Percentiles rank a stretch among this genome's conserved stretches.
phyloP scores from a whole-genome alignment of 1,139 yeast genomes.

The Saccharomyces hybrid region DNA sequence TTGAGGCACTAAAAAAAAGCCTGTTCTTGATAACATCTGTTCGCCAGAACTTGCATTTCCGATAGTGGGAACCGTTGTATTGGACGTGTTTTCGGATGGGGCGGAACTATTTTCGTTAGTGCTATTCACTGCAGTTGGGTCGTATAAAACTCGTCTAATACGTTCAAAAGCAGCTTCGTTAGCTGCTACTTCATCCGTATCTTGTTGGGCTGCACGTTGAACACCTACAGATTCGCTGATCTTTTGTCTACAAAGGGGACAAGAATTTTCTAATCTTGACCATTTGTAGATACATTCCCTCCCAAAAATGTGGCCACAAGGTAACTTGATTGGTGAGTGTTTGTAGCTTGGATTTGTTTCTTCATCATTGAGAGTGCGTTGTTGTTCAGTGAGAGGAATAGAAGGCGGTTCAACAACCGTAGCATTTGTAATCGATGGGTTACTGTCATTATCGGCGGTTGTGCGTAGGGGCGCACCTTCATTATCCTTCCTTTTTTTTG shows the following conservation, averaged over 20 bases:
- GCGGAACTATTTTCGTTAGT: neutral
- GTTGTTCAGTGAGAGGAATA: conserved; percentile 2
- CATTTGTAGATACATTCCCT: conserved; percentile 66
- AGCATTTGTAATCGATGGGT: conserved; percentile 1
- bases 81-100: neutral
- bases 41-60: conserved; percentile 1
- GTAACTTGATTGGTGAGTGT: conserved; percentile 65
- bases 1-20: neutral
- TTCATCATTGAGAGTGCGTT: conserved; percentile 5
- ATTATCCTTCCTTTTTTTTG: conserved; percentile 15
- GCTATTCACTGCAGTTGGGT: conserved; percentile 6
- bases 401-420: conserved; percentile 2
- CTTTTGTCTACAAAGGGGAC: conserved; percentile 68
- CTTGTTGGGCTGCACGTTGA: conserved; percentile 6
- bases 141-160: conserved; percentile 22
- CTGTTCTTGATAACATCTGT: neutral
- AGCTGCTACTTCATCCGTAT: conserved; percentile 9
- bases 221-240: conserved; percentile 34
- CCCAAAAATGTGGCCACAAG: conserved; percentile 79
- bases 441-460: conserved; percentile 1
- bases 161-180: conserved; percentile 23
- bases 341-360: conserved; percentile 32
- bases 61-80: neutral
- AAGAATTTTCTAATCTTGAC: conserved; percentile 60
- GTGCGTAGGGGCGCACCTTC: conserved; percentile 10